Conservation (phyloP, 495 filamentous ascomycete species). For the Penicillium atrosanguineum region DNA sequence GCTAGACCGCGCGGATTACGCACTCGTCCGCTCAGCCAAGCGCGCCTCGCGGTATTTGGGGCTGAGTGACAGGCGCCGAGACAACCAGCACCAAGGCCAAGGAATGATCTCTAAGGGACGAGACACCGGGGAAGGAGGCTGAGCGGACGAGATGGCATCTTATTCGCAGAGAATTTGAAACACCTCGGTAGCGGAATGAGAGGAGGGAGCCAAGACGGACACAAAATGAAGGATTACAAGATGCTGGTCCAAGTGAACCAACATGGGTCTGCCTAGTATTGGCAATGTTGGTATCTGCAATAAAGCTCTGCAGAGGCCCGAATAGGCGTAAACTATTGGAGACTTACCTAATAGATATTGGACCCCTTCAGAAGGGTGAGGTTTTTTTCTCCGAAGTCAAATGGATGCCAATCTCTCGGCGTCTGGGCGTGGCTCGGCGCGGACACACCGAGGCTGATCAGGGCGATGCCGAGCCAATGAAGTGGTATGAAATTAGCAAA, state of each 20-base stretch:
- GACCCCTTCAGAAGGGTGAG: constrained; percentile 2
- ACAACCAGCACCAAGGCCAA: not conserved
- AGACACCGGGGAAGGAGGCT: not conserved
- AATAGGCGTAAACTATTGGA: not conserved
- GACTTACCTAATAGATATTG: constrained; percentile 26
- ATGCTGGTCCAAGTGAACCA: not conserved
- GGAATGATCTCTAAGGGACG: not conserved
- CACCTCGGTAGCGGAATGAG: constrained; percentile 13
- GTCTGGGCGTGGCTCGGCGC: constrained; percentile 30
- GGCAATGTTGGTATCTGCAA: not conserved
- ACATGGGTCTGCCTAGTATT: not conserved
- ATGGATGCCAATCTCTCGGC: constrained; percentile 37
- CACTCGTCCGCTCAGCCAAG: constrained; percentile 12
- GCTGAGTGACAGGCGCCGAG: constrained; percentile 5
- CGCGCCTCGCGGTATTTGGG: not conserved
- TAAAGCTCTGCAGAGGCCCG: not conserved
- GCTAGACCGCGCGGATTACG: constrained; percentile 6
- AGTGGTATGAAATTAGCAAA: not conserved
- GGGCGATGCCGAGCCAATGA: not conserved
- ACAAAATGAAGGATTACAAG: not conserved
- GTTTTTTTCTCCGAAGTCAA: constrained; percentile 5
- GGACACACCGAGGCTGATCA: not conserved
- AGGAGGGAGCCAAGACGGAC: constrained; percentile 10
- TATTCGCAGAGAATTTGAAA: not conserved
- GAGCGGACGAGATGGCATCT: not conserved